Evolutionary conservation across 129 eudicot species (phyloP).

Genomic region (Tagetes erecta): DNA sequence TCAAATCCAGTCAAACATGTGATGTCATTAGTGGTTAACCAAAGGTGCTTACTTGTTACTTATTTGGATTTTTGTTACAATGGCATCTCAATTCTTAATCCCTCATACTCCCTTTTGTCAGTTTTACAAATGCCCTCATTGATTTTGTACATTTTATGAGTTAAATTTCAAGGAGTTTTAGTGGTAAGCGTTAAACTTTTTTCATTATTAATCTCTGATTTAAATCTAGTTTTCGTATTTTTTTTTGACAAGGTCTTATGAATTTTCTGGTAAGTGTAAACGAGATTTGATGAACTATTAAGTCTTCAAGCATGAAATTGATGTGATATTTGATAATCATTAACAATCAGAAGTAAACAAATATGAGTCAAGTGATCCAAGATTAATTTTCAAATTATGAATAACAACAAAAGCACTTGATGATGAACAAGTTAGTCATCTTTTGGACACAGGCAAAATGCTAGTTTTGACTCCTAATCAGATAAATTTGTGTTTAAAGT

Average conservation of each 20-base stretch:
- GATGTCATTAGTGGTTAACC: conserved; percentile 34
- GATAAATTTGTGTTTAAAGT: conserved; percentile 11
- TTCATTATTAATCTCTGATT: no score
- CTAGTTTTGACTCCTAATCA: conserved; percentile 30
- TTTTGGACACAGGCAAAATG: conserved; percentile 39
- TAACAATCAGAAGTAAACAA: conserved; percentile 28
- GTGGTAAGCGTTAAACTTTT: background rate
- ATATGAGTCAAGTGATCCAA: conserved; percentile 11
- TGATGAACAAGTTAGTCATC: conserved; percentile 17
- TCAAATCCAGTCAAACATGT: conserved; percentile 23
- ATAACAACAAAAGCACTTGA: conserved; percentile 23
- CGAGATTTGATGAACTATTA: background rate
- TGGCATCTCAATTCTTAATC: conserved; percentile 34
- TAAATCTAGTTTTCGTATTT: background rate
- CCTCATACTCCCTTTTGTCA: conserved; percentile 5
- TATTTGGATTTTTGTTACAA: conserved; percentile 32
- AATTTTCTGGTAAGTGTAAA: background rate
- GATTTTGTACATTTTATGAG: conserved; percentile 9
- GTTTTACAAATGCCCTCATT: conserved; percentile 13
- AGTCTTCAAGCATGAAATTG: conserved; percentile 16
- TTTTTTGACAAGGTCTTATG: no score
- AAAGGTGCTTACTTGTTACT: conserved; percentile 28
- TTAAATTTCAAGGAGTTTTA: background rate
- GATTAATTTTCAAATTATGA: background rate
- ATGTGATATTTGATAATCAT: background rate